Evolutionary conservation across 768 basidiomycete species (phyloP), one percentile per base, ranked within the genome.

Genomic region (Melanogaster broomeanus): DNA sequence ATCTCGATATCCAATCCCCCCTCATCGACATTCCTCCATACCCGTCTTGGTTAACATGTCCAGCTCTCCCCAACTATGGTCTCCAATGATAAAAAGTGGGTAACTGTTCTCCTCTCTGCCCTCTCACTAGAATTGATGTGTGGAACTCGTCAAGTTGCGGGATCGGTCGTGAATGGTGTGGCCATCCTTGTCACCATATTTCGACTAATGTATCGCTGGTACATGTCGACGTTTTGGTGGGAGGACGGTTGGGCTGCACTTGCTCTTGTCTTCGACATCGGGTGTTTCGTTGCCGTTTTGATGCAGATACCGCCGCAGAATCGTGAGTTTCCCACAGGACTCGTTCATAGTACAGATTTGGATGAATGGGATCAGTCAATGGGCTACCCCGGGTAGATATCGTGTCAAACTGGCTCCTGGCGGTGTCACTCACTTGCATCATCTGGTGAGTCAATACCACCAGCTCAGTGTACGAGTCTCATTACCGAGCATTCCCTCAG

Each of bases 131-230:
- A n/a, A n/a, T n/a, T n/a, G n/a, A n/a, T n/a, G n/a, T n/a, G n/a
- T n/a, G n/a, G n/a, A n/a, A n/a, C n/a, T n/a, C n/a, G n/a, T n/a
- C n/a, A n/a, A n/a, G n/a, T n/a, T n/a, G n/a, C n/a, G n/a, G n/a
- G n/a, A n/a, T n/a, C n/a, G n/a, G n/a, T n/a, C n/a, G n/a, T n/a
- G n/a, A n/a, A 56, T 21, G 6, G 21, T 27, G 10, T 65, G 27
- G 53, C 65, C 5, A 56, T 67, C 46, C 24, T 55, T n/a, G 50
- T 38, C 2, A 63, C 63, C 11, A 10, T 61, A 27, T 66, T 68
- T 37, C 53, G 65, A 34, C 50, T 63, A 34, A 57, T 54, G 49
- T 68, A 59, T 27, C 44, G 53, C 42, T 62, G 52, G 60, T 38
- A 51, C 39, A 58, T 37, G 18, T 40, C 25, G 6, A 63, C 41